Base-by-base conservation (phyloP, 352 stramenopile species). In the Thalassiosira livingstoniorum region DNA sequence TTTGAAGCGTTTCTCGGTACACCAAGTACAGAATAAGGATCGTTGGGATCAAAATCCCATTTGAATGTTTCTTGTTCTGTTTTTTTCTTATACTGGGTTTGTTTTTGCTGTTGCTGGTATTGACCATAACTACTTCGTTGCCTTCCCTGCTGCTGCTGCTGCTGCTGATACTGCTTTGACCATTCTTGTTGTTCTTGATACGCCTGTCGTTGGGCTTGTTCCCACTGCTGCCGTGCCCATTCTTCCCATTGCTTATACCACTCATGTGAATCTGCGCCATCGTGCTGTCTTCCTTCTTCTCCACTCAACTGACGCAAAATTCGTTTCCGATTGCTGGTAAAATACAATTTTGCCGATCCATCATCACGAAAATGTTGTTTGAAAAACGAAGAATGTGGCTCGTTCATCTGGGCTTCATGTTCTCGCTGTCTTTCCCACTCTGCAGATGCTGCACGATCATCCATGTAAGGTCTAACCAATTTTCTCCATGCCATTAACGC, bases 231-330 rank as follows among this genome's bases (percentile, higher is more conserved):
- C 34, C 82, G 31, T 13, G 89, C 87, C 89, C 89, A 94, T 51
- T 76, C 71, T 73, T 92, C 75, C 89, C 89, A 94, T 53, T 92
- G 80, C 27, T 83, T 73, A 73, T 92, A 94, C 87, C 87, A 94
- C 74, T 90, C 82, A 62, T 81, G 86, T 25, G 82, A 66, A 4
- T 88, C 83, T 64, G 76, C 32, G n/a, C n/a, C n/a, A 75, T 85
- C 35, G 51, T 92, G 77, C 4, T 84, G 61, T 1, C 75, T 39
- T 54, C 72, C 32, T 47, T 87, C 79, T 47, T 78, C 63, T 25
- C 83, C 87, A 70, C 78, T 65, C 23, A 94, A 66, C 55, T 75
- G 27, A 27, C 67, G 58, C 31, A 92, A 70, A 70, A 94, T 94
- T 31, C 45, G 45, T 32, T 60, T 25, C 45, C 73, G 78, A 72